A percentile compares a stretch with the other conserved stretches of the same genome.
Conservation (phyloP, 2,329 filamentous ascomycete species). For the Monosporascus sp. region DNA sequence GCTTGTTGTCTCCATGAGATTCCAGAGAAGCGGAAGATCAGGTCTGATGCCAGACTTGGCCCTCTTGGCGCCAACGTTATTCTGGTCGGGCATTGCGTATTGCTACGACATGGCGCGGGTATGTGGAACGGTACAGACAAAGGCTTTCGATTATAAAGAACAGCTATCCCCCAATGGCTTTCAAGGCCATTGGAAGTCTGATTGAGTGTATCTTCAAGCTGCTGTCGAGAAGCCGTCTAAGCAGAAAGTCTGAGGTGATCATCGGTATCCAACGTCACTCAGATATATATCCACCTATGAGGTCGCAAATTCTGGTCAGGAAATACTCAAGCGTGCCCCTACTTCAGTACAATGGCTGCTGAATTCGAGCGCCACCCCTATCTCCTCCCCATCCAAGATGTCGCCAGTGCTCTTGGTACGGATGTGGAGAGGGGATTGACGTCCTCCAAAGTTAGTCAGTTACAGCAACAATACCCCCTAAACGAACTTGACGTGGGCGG, state of each 20-base stretch:
- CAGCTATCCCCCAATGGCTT: background rate
- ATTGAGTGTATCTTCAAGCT: background rate
- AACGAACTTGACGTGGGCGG: conserved; percentile 69
- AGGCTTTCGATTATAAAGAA: background rate
- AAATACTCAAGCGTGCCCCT: conserved; percentile 5
- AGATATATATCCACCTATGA: conserved; percentile 10
- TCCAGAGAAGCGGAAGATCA: background rate
- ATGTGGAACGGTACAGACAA: background rate
- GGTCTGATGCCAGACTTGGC: background rate
- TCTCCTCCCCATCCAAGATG: conserved; percentile 56
- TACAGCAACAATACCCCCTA: conserved; percentile 55
- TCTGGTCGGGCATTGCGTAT: background rate
- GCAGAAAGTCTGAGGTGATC: background rate
- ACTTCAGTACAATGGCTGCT: conserved; percentile 33
- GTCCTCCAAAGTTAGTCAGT: conserved; percentile 51
- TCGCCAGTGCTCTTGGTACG: conserved; percentile 56
- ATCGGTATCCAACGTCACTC: background rate
- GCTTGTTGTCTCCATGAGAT: background rate
- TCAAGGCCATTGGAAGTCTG: background rate
- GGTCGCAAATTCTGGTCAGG: conserved; percentile 3
- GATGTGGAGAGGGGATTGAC: conserved; percentile 64
- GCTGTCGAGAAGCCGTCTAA: background rate
- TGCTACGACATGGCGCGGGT: background rate
- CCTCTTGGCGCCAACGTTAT: background rate
- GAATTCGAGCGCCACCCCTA: conserved; percentile 53